phyloP scores from a whole-genome alignment of 495 filamentous ascomycete genomes.

The Recurvomyces mirabilis region DNA sequence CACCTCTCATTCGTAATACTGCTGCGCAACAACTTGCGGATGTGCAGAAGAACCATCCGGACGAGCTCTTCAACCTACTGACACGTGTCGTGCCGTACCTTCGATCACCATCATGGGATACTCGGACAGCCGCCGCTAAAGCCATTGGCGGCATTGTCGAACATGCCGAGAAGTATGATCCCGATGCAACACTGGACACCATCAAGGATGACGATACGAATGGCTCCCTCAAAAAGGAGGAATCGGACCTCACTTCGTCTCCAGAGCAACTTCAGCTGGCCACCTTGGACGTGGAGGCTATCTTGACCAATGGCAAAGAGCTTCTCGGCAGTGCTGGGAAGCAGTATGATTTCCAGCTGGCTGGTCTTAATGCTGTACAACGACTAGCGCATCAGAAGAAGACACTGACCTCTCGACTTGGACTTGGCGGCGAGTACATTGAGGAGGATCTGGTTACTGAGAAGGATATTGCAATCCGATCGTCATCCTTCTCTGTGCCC shows the following conservation, averaged over 20 bases:
- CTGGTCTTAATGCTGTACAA: slow-evolving; percentile 64
- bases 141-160: slow-evolving; percentile 87
- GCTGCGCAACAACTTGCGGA: slow-evolving; percentile 93
- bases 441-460: slow-evolving; percentile 69
- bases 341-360: slow-evolving; percentile 72
- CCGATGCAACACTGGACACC: slow-evolving; percentile 53
- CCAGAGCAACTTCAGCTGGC: slow-evolving; percentile 55
- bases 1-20: slow-evolving; percentile 84
- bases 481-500: slow-evolving; percentile 24
- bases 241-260: slow-evolving; percentile 25
- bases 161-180: slow-evolving; percentile 78
- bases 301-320: slow-evolving; percentile 70
- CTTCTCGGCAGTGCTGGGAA: slow-evolving; percentile 72
- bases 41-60: slow-evolving; percentile 93
- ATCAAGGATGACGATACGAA: slow-evolving; percentile 23
- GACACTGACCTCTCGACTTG: slow-evolving; percentile 68
- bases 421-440: slow-evolving; percentile 71
- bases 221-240: slow-evolving; percentile 26
- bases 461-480: slow-evolving; percentile 39
- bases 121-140: slow-evolving; percentile 77
- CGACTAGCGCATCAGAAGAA: slow-evolving; percentile 81
- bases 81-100: slow-evolving; percentile 90
- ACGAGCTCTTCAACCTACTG: slow-evolving; percentile 94
- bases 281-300: slow-evolving; percentile 61
- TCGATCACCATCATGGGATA: slow-evolving; percentile 89